A percentile compares a stretch with the other conserved stretches of the same genome.
These are phyloP conservation scores for Abrus pulchellus DNA, from an alignment of 306 rosid species.

Conservation along the genomic window DNA sequence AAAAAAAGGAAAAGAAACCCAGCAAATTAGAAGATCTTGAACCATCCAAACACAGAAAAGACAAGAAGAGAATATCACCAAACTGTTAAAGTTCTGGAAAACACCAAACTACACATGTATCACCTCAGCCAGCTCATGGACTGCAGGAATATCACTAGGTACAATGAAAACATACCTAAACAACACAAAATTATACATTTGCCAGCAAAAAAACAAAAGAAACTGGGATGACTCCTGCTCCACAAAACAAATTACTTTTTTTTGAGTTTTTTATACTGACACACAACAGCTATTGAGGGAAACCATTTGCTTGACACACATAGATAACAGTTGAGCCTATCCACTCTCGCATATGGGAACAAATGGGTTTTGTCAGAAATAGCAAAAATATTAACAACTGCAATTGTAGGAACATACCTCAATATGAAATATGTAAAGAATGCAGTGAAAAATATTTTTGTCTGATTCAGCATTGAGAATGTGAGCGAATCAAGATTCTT, in stretches of 20 bases:
- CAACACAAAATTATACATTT: constrained; percentile 2
- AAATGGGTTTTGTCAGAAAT: constrained; percentile 21
- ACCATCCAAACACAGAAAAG: constrained; percentile 13
- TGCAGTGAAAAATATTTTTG: constrained; percentile 93
- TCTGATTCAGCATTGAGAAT: constrained; percentile 94
- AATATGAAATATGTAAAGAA: constrained; percentile 79
- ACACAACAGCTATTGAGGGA: constrained; percentile 38
- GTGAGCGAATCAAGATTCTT: constrained; percentile 96
- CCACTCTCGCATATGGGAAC: constrained; percentile 21
- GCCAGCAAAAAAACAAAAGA: constrained; percentile 16
- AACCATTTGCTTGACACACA: constrained; percentile 35
- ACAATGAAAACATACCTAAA: constrained; percentile 17
- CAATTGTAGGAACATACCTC: constrained; percentile 64
- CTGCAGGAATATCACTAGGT: constrained; percentile 15
- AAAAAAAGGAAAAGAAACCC: constrained; percentile 23
- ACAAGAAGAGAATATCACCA: background rate
- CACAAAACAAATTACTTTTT: constrained; percentile 1
- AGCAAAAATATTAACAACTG: constrained; percentile 16
- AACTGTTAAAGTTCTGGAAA: background rate
- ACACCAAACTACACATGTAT: constrained; percentile 5
- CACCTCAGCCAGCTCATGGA: constrained; percentile 20
- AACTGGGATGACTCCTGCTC: constrained; percentile 23
- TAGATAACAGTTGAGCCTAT: constrained; percentile 28
- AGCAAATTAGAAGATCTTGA: background rate
- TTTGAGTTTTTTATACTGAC: background rate